Evolutionary conservation across 2,329 filamentous ascomycete species (phyloP).

Genomic region (Phialocephala subalpina): DNA sequence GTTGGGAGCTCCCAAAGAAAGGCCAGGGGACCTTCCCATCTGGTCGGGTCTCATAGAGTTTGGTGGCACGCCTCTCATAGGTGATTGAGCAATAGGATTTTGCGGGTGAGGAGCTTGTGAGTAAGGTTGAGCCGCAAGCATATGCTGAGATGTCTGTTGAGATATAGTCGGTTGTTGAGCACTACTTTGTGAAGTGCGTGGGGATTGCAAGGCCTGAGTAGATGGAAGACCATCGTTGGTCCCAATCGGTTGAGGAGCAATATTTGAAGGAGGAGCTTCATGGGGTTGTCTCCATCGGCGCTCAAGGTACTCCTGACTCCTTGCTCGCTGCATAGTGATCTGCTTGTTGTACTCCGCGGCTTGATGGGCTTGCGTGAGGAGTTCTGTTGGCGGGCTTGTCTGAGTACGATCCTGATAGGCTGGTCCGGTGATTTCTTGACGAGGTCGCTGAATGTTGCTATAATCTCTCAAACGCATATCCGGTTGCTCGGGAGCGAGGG

Average conservation of each 20-base stretch:
- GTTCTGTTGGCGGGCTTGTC: constrained; percentile 77
- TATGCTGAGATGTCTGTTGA: constrained; percentile 50
- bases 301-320: constrained; percentile 81
- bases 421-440: constrained; percentile 88
- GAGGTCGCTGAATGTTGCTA: constrained; percentile 81
- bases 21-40: constrained; percentile 71
- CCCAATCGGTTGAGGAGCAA: constrained; percentile 45
- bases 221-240: constrained; percentile 54
- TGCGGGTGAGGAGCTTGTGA: constrained; percentile 77
- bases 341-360: constrained; percentile 91
- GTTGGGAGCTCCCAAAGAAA: constrained; percentile 61
- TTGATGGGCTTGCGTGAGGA: constrained; percentile 86
- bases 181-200: constrained; percentile 62
- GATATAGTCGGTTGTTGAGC: constrained; percentile 60
- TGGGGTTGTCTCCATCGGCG: constrained; percentile 85
- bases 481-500: constrained; percentile 79
- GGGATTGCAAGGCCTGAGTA: constrained; percentile 64
- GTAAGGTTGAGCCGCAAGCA: constrained; percentile 65
- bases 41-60: constrained; percentile 63
- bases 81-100: constrained; percentile 75
- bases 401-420: constrained; percentile 89
- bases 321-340: constrained; percentile 80
- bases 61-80: constrained; percentile 74
- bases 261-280: constrained; percentile 70
- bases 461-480: constrained; percentile 83